Evolutionary conservation across 2,329 filamentous ascomycete species (phyloP).

Genomic region (Diaporthe sp.): DNA sequence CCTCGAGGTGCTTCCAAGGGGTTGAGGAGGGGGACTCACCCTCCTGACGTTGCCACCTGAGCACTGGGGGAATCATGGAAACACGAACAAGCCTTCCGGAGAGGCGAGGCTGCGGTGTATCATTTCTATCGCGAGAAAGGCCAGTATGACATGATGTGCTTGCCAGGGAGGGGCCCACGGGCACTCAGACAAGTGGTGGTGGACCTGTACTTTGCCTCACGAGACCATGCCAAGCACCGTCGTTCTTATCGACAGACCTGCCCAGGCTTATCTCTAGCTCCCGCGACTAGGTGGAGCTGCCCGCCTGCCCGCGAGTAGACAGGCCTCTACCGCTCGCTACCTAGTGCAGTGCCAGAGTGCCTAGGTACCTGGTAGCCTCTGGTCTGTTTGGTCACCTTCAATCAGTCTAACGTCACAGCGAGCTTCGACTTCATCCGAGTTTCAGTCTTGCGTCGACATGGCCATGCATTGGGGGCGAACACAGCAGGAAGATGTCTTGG

Average conservation of each 20-base stretch:
- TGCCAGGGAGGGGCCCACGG: slow-evolving; percentile 23
- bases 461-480: not conserved
- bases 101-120: not conserved
- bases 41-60: slow-evolving; percentile 9
- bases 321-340: not conserved
- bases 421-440: not conserved
- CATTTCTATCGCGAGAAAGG: slow-evolving; percentile 15
- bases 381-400: not conserved
- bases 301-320: not conserved
- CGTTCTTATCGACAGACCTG: slow-evolving; percentile 9
- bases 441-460: not conserved
- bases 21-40: not conserved
- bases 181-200: slow-evolving; percentile 13
- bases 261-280: slow-evolving; percentile 30
- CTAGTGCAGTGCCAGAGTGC: not conserved
- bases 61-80: not conserved
- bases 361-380: not conserved
- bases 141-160: slow-evolving; percentile 31
- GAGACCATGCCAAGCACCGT: slow-evolving; percentile 31
- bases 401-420: not conserved
- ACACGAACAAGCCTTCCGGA: slow-evolving; percentile 18
- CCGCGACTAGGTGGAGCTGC: slow-evolving; percentile 12
- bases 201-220: slow-evolving; percentile 27
- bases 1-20: not conserved
- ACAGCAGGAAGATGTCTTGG: not conserved